These are phyloP conservation scores for Rossbeevera mucosa DNA, from an alignment of 768 basidiomycete species.

Conservation along the genomic window DNA sequence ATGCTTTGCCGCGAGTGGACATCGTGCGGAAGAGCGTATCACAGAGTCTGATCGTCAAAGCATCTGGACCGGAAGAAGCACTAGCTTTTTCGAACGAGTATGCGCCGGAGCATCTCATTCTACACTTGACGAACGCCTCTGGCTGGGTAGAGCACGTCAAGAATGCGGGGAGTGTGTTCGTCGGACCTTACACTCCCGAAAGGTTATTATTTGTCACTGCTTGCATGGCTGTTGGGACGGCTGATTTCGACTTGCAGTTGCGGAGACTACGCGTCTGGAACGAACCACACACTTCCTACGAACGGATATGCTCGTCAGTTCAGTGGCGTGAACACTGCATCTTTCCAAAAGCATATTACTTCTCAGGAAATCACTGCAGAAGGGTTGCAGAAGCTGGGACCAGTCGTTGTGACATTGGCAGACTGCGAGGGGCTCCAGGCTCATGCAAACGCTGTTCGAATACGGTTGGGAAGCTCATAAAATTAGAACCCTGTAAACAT, in stretches of 20 bases:
- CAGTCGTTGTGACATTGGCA: constrained; percentile 82
- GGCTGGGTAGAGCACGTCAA: constrained; percentile 60
- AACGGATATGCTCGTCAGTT: constrained; percentile 97
- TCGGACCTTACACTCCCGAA: constrained; percentile 92
- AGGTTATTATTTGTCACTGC: constrained; percentile 51
- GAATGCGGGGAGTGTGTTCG: constrained; percentile 96
- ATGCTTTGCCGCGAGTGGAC: constrained; percentile 78
- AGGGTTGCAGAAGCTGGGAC: constrained; percentile 77
- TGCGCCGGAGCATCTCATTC: constrained; percentile 94
- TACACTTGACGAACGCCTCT: constrained; percentile 77
- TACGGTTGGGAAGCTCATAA: constrained; percentile 49
- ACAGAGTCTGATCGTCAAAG: constrained; percentile 86
- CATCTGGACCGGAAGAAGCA: constrained; percentile 64
- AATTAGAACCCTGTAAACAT: neutral
- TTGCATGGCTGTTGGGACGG: neutral
- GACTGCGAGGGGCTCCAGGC: constrained; percentile 94
- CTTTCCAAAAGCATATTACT: constrained; percentile 99
- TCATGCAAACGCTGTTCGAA: constrained; percentile 93
- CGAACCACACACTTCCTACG: constrained; percentile 96
- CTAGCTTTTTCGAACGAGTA: constrained; percentile 93
- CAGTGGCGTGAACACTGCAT: constrained; percentile 94
- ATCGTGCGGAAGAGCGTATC: constrained; percentile 86
- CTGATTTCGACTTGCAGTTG: constrained; percentile 50
- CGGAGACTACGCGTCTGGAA: constrained; percentile 98
- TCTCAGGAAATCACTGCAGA: constrained; percentile 84